Evolutionary conservation across 83 land plant genomes (phyloP).

Genomic region (Larix sibirica): DNA sequence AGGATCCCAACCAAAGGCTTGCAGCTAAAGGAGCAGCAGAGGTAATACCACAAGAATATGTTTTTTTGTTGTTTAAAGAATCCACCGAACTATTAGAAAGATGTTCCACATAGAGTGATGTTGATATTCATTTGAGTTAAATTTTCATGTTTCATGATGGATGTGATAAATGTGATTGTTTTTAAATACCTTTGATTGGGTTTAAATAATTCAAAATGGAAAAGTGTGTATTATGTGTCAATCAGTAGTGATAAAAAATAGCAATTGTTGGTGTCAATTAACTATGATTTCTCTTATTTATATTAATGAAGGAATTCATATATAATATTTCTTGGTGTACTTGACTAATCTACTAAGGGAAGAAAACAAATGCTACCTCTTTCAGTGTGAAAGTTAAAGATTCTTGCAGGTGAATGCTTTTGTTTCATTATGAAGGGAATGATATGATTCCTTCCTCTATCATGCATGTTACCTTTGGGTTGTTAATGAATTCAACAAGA

Average conservation of each 20-base stretch:
- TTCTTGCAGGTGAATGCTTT: too few relatives aligned
- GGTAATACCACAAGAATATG: constrained; percentile 34
- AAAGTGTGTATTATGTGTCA: background rate
- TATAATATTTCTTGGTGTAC: too few relatives aligned
- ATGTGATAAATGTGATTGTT: background rate
- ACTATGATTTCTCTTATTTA: too few relatives aligned
- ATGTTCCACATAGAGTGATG: background rate
- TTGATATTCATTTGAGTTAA: background rate
- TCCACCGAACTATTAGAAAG: background rate
- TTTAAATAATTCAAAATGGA: background rate
- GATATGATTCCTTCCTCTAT: too few relatives aligned
- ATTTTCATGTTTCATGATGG: background rate
- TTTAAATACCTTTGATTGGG: background rate
- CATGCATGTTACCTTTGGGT: too few relatives aligned
- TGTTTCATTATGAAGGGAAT: too few relatives aligned
- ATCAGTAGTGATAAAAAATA: background rate
- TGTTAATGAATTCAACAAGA: too few relatives aligned
- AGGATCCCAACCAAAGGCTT: constrained; percentile 93
- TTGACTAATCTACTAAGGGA: too few relatives aligned
- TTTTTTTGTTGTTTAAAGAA: background rate
- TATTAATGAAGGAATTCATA: too few relatives aligned
- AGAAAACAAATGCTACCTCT: too few relatives aligned
- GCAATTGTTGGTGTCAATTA: background rate
- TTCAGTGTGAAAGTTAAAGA: too few relatives aligned
- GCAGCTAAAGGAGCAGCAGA: constrained; percentile 96